phyloP scores from a whole-genome alignment of 176 grass and related monocot genomes.

The Carex littledalei region DNA sequence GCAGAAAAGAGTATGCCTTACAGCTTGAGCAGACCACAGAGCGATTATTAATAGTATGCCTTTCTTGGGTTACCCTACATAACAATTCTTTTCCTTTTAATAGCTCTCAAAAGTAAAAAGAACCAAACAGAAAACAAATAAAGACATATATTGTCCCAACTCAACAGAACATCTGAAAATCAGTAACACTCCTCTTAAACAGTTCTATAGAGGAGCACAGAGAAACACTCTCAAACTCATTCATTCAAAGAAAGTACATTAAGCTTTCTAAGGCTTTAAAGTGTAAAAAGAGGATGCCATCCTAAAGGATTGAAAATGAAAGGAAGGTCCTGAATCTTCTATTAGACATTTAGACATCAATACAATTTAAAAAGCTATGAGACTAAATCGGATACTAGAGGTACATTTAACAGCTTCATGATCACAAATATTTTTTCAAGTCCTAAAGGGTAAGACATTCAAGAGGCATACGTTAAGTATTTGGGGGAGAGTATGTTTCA shows the following conservation, averaged over 20 bases:
- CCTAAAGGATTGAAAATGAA: background rate
- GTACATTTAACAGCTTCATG: background rate
- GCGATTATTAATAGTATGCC: constrained; percentile 53
- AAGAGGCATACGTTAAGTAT: background rate
- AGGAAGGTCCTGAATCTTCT: background rate
- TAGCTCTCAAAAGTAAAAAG: background rate
- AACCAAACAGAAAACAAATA: constrained; percentile 2
- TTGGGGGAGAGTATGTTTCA: background rate
- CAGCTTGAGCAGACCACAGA: background rate
- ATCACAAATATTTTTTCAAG: background rate
- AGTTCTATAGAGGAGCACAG: background rate
- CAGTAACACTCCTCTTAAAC: background rate
- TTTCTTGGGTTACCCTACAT: constrained; percentile 88
- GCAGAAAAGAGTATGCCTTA: background rate
- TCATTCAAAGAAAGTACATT: background rate
- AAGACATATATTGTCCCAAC: background rate
- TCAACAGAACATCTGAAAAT: background rate
- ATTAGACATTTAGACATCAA: background rate
- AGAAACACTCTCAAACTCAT: background rate
- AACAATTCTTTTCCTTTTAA: background rate
- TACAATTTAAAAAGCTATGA: background rate
- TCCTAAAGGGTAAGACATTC: background rate
- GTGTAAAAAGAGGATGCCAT: background rate
- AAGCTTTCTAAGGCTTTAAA: background rate
- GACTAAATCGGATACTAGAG: background rate